Evolutionary conservation across 768 basidiomycete genomes (phyloP).

Genomic region (Pulveroboletus sp.): DNA sequence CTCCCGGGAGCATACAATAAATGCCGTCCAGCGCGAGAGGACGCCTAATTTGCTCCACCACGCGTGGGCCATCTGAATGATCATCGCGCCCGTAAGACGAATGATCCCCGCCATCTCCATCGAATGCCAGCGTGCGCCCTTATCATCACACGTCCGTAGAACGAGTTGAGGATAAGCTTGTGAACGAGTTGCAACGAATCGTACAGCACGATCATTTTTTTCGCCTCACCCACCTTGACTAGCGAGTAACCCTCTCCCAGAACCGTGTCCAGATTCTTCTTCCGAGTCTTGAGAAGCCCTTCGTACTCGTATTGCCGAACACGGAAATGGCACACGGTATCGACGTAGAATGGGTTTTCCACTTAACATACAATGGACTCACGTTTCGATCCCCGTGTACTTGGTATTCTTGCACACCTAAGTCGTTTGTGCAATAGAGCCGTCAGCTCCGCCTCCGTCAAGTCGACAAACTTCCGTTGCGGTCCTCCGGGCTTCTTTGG

Average conservation of each 20-base stretch:
- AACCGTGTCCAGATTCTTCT: slow-evolving; percentile 88
- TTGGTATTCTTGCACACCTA: slow-evolving; percentile 97
- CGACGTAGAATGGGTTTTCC: slow-evolving; percentile 98
- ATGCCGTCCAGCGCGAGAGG: slow-evolving; percentile 98
- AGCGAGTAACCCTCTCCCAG: slow-evolving; percentile 65
- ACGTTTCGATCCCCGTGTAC: slow-evolving; percentile 91
- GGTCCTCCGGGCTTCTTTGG: slow-evolving; percentile 69
- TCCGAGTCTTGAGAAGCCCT: slow-evolving; percentile 97
- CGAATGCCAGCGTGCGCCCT: slow-evolving; percentile 98
- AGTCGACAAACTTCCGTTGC: slow-evolving; percentile 77
- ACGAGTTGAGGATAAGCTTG: slow-evolving; percentile 99
- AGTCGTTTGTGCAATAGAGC: slow-evolving; percentile 93
- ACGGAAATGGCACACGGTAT: slow-evolving; percentile 94
- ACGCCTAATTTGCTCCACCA: slow-evolving; percentile 96
- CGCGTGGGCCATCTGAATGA: slow-evolving; percentile 98
- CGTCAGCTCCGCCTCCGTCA: slow-evolving; percentile 81
- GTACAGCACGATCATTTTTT: slow-evolving; percentile 98
- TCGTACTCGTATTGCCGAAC: slow-evolving; percentile 99
- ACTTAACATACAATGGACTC: slow-evolving; percentile 96
- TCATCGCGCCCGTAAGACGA: slow-evolving; percentile 93
- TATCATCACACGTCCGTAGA: slow-evolving; percentile 99
- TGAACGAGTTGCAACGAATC: slow-evolving; percentile 98
- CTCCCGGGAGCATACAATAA: slow-evolving; percentile 99
- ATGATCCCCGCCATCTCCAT: slow-evolving; percentile 99
- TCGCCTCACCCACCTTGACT: slow-evolving; percentile 91